Evolutionary conservation across 2,329 filamentous ascomycete species (phyloP).

Genomic region (Ceratocystis destructans): DNA sequence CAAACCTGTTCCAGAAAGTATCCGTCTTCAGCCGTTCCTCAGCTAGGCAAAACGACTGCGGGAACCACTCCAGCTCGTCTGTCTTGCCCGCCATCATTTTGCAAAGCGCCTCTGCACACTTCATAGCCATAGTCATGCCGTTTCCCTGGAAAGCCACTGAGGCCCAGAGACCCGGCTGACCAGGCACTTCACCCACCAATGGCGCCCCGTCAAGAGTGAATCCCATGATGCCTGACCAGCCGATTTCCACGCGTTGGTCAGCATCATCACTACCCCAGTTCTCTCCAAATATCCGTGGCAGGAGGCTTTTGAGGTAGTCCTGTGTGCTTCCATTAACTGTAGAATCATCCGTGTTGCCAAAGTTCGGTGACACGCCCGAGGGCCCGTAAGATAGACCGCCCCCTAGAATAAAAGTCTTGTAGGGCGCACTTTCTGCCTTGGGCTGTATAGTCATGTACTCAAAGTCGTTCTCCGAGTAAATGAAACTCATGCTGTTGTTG

Average conservation of each 20-base stretch:
- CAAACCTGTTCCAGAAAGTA: slow-evolving; percentile 15
- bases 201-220: slow-evolving; percentile 40
- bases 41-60: slow-evolving; percentile 31
- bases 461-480: slow-evolving; percentile 42
- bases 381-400: slow-evolving; percentile 37
- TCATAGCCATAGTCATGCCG: slow-evolving; percentile 51
- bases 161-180: slow-evolving; percentile 37
- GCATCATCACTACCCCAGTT: slow-evolving; percentile 32
- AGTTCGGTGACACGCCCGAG: slow-evolving; percentile 34
- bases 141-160: slow-evolving; percentile 51
- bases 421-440: slow-evolving; percentile 25
- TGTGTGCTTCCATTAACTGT: slow-evolving; percentile 37
- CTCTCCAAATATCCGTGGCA: slow-evolving; percentile 38
- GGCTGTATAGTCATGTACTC: slow-evolving; percentile 53
- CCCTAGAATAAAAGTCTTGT: slow-evolving; percentile 42
- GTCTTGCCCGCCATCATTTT: slow-evolving; percentile 35
- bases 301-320: slow-evolving; percentile 32
- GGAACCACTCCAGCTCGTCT: slow-evolving; percentile 37
- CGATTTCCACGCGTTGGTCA: slow-evolving; percentile 30
- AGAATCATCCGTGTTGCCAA: slow-evolving; percentile 44
- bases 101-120: slow-evolving; percentile 43
- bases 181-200: slow-evolving; percentile 37
- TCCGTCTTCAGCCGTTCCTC: slow-evolving; percentile 14
- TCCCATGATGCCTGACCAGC: slow-evolving; percentile 46
- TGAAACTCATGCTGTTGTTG: slow-evolving; percentile 39